Conservation (phyloP, 2,329 filamentous ascomycete genomes). For the Biscogniauxia mediterranea region DNA sequence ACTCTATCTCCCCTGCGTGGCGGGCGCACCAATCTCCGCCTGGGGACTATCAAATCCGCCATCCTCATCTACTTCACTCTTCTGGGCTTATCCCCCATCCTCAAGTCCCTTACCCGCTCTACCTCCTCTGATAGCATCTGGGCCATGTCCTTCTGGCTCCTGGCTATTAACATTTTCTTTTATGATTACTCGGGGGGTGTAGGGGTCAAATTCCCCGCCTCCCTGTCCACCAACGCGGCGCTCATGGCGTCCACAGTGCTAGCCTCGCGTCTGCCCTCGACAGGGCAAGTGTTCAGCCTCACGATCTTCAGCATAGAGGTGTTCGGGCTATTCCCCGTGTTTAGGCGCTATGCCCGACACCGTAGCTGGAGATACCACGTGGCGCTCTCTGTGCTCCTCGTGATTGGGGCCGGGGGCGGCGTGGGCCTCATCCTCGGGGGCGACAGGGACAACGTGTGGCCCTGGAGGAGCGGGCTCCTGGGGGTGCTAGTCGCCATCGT, state of each 20-base stretch:
- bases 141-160: conserved; percentile 91
- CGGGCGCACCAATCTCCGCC: conserved; percentile 47
- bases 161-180: conserved; percentile 95
- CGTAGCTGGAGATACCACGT: conserved; percentile 81
- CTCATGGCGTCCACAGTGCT: conserved; percentile 95
- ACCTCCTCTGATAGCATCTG: conserved; percentile 95
- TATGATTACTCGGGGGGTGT: conserved; percentile 87
- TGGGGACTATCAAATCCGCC: conserved; percentile 88
- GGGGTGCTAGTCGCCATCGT: conserved; percentile 77
- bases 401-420: conserved; percentile 76
- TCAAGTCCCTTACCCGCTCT: conserved; percentile 92
- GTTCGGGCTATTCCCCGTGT: conserved; percentile 96
- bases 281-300: conserved; percentile 90
- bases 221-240: conserved; percentile 88
- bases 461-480: conserved; percentile 58
- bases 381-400: conserved; percentile 69
- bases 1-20: conserved; percentile 35
- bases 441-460: conserved; percentile 39
- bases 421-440: conserved; percentile 63
- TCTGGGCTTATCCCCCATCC: conserved; percentile 87
- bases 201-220: conserved; percentile 65
- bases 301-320: conserved; percentile 97
- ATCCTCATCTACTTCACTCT: conserved; percentile 90
- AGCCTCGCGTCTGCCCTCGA: conserved; percentile 82
- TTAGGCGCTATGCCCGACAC: conserved; percentile 82